A percentile compares a stretch with the other conserved stretches of the same genome.
These are phyloP conservation scores for Diaporthe ilicicola DNA, from an alignment of 2,329 filamentous ascomycete species.

Conservation along the genomic window DNA sequence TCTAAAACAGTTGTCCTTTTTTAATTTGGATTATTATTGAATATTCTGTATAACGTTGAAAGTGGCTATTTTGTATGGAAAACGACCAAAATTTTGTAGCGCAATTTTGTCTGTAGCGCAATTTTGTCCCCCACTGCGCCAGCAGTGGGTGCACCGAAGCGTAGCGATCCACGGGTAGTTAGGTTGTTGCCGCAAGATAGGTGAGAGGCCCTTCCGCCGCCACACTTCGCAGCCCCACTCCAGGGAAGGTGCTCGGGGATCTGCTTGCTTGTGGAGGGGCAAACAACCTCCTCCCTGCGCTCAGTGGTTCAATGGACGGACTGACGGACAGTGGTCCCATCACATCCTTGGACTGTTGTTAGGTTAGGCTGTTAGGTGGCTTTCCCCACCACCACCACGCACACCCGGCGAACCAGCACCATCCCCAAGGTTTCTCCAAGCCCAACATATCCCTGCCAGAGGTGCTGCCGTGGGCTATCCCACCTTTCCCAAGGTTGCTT, in stretches of 20 bases:
- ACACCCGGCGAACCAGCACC: background rate
- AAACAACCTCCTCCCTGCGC: background rate
- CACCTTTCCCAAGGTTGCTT: slow-evolving; percentile 8
- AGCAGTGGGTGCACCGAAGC: no score
- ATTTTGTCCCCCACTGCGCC: no score
- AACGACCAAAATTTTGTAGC: no score
- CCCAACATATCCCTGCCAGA: slow-evolving; percentile 15
- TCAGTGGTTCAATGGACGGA: background rate
- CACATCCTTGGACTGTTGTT: background rate
- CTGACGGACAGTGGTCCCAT: background rate
- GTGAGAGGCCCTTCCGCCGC: background rate
- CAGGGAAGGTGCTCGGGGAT: background rate
- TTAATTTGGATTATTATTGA: no score
- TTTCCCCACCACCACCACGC: background rate
- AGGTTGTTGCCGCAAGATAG: background rate
- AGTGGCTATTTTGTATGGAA: no score
- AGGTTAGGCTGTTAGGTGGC: background rate
- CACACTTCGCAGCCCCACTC: background rate
- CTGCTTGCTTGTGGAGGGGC: background rate
- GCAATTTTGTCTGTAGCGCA: no score
- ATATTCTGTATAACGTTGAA: no score
- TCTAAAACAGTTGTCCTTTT: no score
- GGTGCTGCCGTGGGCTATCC: slow-evolving; percentile 4
- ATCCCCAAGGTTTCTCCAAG: background rate
- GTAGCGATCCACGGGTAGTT: no score